Percentiles rank a stretch among this genome's conserved stretches.
Evolutionary conservation across 2,329 filamentous ascomycete species (phyloP).

Genomic region (Aureobasidium sp.): DNA sequence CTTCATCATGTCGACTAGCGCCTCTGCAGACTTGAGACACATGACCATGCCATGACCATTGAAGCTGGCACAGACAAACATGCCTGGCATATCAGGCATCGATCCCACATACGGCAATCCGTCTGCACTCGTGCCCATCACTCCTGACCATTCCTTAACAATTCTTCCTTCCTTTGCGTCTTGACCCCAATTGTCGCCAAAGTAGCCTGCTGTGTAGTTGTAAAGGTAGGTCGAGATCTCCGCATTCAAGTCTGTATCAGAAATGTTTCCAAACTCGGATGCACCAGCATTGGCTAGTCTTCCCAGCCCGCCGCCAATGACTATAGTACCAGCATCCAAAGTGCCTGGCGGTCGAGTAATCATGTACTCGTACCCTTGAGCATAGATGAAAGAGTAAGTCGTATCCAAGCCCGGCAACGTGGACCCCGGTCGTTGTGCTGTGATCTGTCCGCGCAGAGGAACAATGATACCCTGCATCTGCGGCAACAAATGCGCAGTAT

Average conservation of each 20-base stretch:
- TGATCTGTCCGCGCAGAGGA: constrained; percentile 33
- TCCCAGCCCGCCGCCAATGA: constrained; percentile 53
- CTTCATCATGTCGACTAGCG: constrained; percentile 44
- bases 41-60: constrained; percentile 48
- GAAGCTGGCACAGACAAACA: constrained; percentile 53
- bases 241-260: constrained; percentile 47
- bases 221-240: constrained; percentile 41
- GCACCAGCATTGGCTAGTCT: constrained; percentile 35
- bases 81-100: constrained; percentile 33
- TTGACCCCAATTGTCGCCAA: constrained; percentile 39
- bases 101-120: constrained; percentile 39
- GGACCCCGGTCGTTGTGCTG: constrained; percentile 28
- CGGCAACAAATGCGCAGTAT: constrained; percentile 20
- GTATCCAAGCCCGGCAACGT: constrained; percentile 32
- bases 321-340: constrained; percentile 40
- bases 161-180: constrained; percentile 21
- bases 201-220: constrained; percentile 39
- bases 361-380: constrained; percentile 58
- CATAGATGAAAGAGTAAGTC: constrained; percentile 56
- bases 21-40: constrained; percentile 45
- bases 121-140: constrained; percentile 46
- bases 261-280: constrained; percentile 46
- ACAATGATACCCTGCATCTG: constrained; percentile 25
- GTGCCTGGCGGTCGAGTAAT: constrained; percentile 46
- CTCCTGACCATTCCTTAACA: constrained; percentile 38